Evolutionary conservation across 768 basidiomycete species (phyloP).

Genomic region (Leccinum ochraceum): DNA sequence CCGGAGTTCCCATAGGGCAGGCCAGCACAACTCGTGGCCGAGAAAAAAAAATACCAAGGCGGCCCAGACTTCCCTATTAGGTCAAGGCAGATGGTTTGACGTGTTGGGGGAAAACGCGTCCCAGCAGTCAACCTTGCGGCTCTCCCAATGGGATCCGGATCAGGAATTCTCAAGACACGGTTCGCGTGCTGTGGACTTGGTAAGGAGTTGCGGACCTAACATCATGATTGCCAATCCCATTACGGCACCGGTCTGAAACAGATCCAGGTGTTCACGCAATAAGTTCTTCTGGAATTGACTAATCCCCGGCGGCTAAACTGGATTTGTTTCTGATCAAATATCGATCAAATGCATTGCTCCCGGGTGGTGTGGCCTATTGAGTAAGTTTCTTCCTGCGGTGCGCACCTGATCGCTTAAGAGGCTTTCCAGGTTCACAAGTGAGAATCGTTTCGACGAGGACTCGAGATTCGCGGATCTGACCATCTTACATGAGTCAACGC

Average conservation of each 20-base stretch:
- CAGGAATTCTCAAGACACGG: conserved; percentile 7
- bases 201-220: conserved; percentile 12
- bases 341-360: conserved; percentile 32
- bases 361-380: conserved; percentile 28
- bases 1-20: conserved; percentile 14
- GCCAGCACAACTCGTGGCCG: conserved; percentile 13
- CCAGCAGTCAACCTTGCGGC: conserved; percentile 19
- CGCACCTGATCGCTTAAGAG: conserved; percentile 32
- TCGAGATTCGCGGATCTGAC: conserved; percentile 36
- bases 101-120: conserved; percentile 14
- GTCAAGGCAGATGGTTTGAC: conserved; percentile 10
- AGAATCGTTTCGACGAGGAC: conserved; percentile 24
- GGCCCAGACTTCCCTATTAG: conserved; percentile 9
- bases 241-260: conserved; percentile 36
- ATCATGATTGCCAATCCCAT: conserved; percentile 36
- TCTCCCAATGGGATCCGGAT: conserved; percentile 16
- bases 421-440: conserved; percentile 30
- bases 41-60: conserved; percentile 5
- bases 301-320: conserved; percentile 32
- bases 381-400: conserved; percentile 30
- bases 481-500: conserved; percentile 25
- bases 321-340: conserved; percentile 32
- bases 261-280: conserved; percentile 22
- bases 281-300: conserved; percentile 27
- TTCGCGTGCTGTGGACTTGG: conserved; percentile 16